phyloP scores from a whole-genome alignment of 768 basidiomycete genomes.

The Amylocystis lapponica region DNA sequence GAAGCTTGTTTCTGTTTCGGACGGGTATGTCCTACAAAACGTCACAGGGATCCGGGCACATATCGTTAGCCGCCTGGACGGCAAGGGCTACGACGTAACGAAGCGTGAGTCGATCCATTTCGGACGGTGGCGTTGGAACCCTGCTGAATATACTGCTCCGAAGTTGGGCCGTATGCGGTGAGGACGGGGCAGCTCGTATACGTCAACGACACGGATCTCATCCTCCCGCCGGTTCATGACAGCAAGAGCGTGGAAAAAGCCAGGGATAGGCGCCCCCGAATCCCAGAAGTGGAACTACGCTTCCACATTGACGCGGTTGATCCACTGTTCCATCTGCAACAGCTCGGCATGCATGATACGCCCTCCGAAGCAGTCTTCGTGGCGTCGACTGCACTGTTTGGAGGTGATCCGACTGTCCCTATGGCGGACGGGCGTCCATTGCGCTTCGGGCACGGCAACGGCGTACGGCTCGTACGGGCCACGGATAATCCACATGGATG shows the following conservation, averaged over 20 bases:
- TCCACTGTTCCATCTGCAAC: conserved; percentile 34
- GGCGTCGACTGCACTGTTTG: conserved; percentile 68
- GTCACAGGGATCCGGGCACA: conserved; percentile 73
- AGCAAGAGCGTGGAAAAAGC: conserved; percentile 21
- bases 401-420: conserved; percentile 46
- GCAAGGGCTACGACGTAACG: conserved; percentile 80
- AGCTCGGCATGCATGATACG: conserved; percentile 31
- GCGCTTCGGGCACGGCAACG: conserved; percentile 44
- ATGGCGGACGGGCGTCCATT: conserved; percentile 22
- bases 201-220: conserved; percentile 58
- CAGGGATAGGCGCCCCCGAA: conserved; percentile 18
- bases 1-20: conserved; percentile 55
- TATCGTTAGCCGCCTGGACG: conserved; percentile 75
- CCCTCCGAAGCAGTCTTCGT: conserved; percentile 41
- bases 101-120: conserved; percentile 52
- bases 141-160: not conserved
- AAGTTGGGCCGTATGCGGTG: conserved; percentile 81
- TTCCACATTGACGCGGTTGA: conserved; percentile 52
- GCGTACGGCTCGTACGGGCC: conserved; percentile 51
- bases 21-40: conserved; percentile 75
- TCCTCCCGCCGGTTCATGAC: conserved; percentile 29
- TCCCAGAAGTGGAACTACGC: conserved; percentile 50
- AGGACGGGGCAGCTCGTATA: conserved; percentile 78
- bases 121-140: too few relatives aligned
- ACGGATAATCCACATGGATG: conserved; percentile 55